Conservation (phyloP, 163 green algal genomes). For the Coccomyxa subellipsoidea region DNA sequence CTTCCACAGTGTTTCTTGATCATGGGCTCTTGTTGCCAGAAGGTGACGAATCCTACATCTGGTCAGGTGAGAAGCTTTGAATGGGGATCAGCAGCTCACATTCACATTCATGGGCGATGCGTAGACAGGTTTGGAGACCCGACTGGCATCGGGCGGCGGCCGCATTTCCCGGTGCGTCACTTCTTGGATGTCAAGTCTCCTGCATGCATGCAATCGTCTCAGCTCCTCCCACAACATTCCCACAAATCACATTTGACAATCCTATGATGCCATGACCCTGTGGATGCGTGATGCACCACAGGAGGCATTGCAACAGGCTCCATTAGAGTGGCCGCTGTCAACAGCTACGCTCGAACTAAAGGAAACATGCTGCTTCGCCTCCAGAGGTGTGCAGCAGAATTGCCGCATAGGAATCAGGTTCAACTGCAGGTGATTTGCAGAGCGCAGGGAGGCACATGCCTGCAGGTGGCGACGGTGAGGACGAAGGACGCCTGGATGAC, state of each 20-base stretch:
- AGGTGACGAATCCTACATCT: too few relatives aligned
- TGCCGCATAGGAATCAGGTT: neutral
- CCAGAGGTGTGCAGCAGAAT: too few relatives aligned
- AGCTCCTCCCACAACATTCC: neutral
- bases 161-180: neutral
- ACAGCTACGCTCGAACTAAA: too few relatives aligned
- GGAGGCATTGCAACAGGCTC: too few relatives aligned
- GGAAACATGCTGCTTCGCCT: too few relatives aligned
- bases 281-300: too few relatives aligned
- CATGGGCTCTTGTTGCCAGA: too few relatives aligned
- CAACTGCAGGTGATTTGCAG: neutral
- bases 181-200: neutral
- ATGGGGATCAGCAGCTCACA: too few relatives aligned
- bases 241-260: neutral
- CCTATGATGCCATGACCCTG: too few relatives aligned
- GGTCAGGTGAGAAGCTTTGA: too few relatives aligned
- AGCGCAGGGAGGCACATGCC: neutral
- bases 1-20: too few relatives aligned
- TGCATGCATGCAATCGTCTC: neutral
- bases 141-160: neutral
- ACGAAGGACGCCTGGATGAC: constrained; percentile 11
- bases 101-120: constrained; percentile 11
- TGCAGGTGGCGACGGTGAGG: constrained; percentile 12
- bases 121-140: constrained; percentile 12
- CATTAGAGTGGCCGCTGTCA: too few relatives aligned